Evolutionary conservation across 768 basidiomycete genomes (phyloP).

Genomic region (Terana coerulea): DNA sequence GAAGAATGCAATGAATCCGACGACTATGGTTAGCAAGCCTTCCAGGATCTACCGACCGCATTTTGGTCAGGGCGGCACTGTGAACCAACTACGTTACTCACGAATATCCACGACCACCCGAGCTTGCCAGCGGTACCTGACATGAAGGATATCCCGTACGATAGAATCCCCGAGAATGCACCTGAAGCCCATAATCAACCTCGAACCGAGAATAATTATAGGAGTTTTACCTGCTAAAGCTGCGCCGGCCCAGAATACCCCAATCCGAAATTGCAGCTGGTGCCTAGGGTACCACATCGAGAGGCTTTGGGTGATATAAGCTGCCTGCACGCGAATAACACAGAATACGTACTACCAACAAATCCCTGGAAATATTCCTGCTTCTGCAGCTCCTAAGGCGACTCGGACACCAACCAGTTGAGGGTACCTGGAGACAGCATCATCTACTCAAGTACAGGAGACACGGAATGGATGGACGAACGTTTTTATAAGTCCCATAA

Average conservation of each 20-base stretch:
- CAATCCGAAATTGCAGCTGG: slow-evolving; percentile 23
- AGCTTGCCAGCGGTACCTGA: slow-evolving; percentile 23
- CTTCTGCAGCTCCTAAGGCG: slow-evolving; percentile 62
- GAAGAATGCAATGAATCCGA: slow-evolving; percentile 50
- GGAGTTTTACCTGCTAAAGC: no score
- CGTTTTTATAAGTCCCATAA: slow-evolving; percentile 55
- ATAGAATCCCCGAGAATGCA: slow-evolving; percentile 29
- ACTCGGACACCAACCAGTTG: slow-evolving; percentile 59
- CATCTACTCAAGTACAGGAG: neutral
- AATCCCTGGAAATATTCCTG: slow-evolving; percentile 69
- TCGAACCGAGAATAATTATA: slow-evolving; percentile 2
- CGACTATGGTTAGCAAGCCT: slow-evolving; percentile 55
- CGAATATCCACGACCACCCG: slow-evolving; percentile 33
- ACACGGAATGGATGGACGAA: slow-evolving; percentile 22
- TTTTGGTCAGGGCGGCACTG: neutral
- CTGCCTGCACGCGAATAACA: neutral
- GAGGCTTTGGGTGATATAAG: no score
- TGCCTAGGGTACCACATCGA: slow-evolving; percentile 25
- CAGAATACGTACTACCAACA: slow-evolving; percentile 40
- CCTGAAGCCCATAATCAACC: slow-evolving; percentile 2
- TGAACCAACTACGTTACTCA: neutral
- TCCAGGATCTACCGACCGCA: slow-evolving; percentile 42
- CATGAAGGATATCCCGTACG: slow-evolving; percentile 35
- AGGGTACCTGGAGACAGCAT: slow-evolving; percentile 41
- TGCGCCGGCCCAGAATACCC: slow-evolving; percentile 23